A percentile compares a stretch with the other conserved stretches of the same genome.
These are phyloP conservation scores for Lyophyllum shimeji DNA, from an alignment of 768 basidiomycete genomes.

Conservation along the genomic window DNA sequence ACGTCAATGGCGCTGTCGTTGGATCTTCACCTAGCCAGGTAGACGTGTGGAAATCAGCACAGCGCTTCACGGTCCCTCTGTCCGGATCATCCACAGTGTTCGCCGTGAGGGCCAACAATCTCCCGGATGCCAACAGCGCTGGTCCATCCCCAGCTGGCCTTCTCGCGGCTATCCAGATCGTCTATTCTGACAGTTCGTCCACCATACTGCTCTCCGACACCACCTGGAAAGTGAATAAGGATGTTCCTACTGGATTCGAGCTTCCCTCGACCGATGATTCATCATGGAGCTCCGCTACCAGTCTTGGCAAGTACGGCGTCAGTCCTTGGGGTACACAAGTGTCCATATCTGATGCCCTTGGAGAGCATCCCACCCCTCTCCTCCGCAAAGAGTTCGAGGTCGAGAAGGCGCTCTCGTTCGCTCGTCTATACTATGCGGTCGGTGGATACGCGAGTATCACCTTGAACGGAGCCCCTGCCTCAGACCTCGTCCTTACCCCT, in stretches of 20 bases:
- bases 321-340: constrained; percentile 23
- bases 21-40: constrained; percentile 19
- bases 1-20: constrained; percentile 24
- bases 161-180: constrained; percentile 19
- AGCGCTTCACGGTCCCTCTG: constrained; percentile 19
- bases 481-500: constrained; percentile 26
- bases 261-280: constrained; percentile 20
- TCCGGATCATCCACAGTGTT: constrained; percentile 19
- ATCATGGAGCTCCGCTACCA: constrained; percentile 19
- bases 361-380: constrained; percentile 29
- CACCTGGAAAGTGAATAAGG: constrained; percentile 21
- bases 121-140: constrained; percentile 16
- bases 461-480: constrained; percentile 26
- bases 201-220: constrained; percentile 20
- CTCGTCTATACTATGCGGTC: constrained; percentile 27
- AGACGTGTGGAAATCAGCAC: constrained; percentile 22
- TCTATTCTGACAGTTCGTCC: constrained; percentile 22
- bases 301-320: constrained; percentile 20
- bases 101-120: constrained; percentile 22
- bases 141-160: constrained; percentile 24
- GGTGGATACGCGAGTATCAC: constrained; percentile 29
- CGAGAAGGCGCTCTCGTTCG: constrained; percentile 20
- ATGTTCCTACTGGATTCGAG: constrained; percentile 20
- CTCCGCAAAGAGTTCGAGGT: constrained; percentile 23
- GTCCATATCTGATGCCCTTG: constrained; percentile 21